Evolutionary conservation across 306 rosid species (phyloP).

Genomic region (Fagus crenata): DNA sequence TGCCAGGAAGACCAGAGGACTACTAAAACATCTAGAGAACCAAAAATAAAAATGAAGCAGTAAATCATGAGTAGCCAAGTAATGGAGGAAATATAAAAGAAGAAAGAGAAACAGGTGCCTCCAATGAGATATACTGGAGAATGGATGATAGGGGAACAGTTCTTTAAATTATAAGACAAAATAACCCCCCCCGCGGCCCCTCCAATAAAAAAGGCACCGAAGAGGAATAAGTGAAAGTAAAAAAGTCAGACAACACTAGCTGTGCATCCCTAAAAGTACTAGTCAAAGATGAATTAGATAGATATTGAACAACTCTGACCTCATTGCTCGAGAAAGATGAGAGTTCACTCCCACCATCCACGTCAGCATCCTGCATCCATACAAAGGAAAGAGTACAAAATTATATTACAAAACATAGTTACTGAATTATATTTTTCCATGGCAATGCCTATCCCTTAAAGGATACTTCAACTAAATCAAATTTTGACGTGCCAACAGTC

Average conservation of each 20-base stretch:
- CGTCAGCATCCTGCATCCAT: conserved; percentile 45
- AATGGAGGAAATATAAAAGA: neutral
- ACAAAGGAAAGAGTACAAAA: conserved; percentile 25
- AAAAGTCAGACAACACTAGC: conserved; percentile 13
- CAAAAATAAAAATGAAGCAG: neutral
- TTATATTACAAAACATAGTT: neutral
- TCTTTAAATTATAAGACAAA: neutral
- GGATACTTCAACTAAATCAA: conserved; percentile 6
- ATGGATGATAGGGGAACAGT: neutral
- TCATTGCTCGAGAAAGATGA: conserved; percentile 44
- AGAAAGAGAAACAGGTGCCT: neutral
- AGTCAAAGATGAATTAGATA: conserved; percentile 18
- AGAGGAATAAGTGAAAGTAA: neutral
- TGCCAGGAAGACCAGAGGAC: neutral
- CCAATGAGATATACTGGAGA: neutral
- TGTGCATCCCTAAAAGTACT: conserved; percentile 1
- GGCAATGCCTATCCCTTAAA: neutral
- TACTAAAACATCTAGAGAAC: neutral
- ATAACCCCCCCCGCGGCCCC: neutral
- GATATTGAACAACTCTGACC: conserved; percentile 38
- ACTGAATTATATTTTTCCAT: neutral
- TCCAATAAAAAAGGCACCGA: neutral
- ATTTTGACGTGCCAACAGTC: neutral
- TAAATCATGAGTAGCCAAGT: neutral
- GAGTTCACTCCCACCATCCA: conserved; percentile 36